phyloP scores from a whole-genome alignment of 2,329 filamentous ascomycete species.

The Coccinonectria pachysandricola region DNA sequence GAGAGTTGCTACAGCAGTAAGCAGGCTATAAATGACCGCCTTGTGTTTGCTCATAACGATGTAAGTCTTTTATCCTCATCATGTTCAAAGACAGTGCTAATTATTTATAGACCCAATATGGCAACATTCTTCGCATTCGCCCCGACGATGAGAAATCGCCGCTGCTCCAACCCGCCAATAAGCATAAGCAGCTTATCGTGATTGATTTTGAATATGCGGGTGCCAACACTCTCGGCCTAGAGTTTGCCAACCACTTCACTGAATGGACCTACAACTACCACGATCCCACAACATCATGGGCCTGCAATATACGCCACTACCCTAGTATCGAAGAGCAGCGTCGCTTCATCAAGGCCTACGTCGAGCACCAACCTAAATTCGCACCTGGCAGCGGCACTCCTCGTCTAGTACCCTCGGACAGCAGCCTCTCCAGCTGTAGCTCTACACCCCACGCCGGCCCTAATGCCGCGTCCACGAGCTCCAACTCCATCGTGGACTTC shows the following conservation, averaged over 20 bases:
- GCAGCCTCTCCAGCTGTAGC: constrained; percentile 21
- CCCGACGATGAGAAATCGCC: constrained; percentile 69
- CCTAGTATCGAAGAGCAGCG: constrained; percentile 72
- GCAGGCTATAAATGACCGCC: constrained; percentile 56
- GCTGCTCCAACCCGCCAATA: constrained; percentile 76
- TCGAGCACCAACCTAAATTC: constrained; percentile 67
- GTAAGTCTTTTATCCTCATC: constrained; percentile 42
- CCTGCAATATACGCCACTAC: constrained; percentile 60
- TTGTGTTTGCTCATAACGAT: constrained; percentile 97
- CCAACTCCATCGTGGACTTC: constrained; percentile 55
- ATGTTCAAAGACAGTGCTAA: too few species aligned
- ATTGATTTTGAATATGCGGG: constrained; percentile 98
- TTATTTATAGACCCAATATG: constrained; percentile 74
- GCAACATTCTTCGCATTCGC: constrained; percentile 75
- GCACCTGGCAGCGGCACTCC: constrained; percentile 41
- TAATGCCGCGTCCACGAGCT: constrained; percentile 34
- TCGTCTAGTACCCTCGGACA: constrained; percentile 34
- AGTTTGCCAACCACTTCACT: constrained; percentile 97
- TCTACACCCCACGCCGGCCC: constrained; percentile 27
- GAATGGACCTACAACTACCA: constrained; percentile 99
- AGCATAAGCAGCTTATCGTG: constrained; percentile 91
- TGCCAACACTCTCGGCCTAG: constrained; percentile 73
- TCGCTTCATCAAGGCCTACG: constrained; percentile 77
- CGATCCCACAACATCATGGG: constrained; percentile 52
- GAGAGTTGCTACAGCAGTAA: constrained; percentile 58